Evolutionary conservation across 306 rosid species (phyloP).

Genomic region (Vachellia pachyceras): DNA sequence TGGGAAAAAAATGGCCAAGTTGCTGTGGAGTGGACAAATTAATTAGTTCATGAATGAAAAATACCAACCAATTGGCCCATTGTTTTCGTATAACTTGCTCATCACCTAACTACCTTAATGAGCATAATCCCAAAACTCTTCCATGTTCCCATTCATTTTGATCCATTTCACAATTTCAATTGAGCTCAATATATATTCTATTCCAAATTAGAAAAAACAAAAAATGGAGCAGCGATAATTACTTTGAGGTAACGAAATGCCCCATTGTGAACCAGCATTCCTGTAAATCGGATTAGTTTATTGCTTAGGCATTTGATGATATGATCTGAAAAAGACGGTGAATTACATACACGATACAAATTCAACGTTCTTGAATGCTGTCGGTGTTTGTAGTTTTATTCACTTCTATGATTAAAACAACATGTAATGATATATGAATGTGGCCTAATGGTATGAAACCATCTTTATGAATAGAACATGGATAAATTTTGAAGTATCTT

Average conservation of each 20-base stretch:
- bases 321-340: too few species aligned
- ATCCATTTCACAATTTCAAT: background rate
- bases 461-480: too few species aligned
- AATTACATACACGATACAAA: background rate
- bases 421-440: too few species aligned
- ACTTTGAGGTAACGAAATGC: too few species aligned
- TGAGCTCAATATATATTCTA: background rate
- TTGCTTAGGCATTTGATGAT: too few species aligned
- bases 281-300: too few species aligned
- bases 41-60: conserved; percentile 64
- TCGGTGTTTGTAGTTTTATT: background rate
- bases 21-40: conserved; percentile 52
- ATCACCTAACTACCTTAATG: conserved; percentile 53
- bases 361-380: background rate
- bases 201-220: background rate
- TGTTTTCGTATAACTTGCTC: conserved; percentile 28
- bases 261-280: too few species aligned
- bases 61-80: conserved; percentile 44
- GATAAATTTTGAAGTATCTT: background rate
- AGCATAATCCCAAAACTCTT: conserved; percentile 29
- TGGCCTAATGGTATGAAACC: too few species aligned
- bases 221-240: too few species aligned
- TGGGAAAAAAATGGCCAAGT: conserved; percentile 19
- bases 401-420: background rate
- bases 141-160: conserved; percentile 23